Base-by-base conservation (phyloP, 202 grass and related monocot genomes). In the Digitaria exilis region DNA sequence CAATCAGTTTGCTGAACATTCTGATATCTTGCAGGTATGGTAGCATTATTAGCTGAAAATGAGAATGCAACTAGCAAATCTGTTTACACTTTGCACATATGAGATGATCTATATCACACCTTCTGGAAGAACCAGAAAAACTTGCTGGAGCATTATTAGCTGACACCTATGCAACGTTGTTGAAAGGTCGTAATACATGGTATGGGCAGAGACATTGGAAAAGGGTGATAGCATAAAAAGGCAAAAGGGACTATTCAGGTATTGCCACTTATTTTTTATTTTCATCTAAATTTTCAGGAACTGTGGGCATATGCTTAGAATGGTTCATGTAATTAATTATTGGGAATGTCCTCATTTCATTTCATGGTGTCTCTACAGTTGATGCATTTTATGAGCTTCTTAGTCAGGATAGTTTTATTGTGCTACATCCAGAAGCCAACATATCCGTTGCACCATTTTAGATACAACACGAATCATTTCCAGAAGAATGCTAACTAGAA, bases 81-180 rank as follows among this genome's bases (percentile, higher is more conserved):
- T 2, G 96, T 98, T 70, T 98, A 98, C 96, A 50, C 96, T 95
- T 64, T 98, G 96, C 75, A 98, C 96, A 59, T 98, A 93, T 61
- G 96, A 98, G 89, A 96, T 98, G 96, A 98, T 98, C 87, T 98
- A 95, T 71, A 98, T 98, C 89, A 98, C 96, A 68, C 96, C 85
- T 98, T 58, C 66, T 98, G 78, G 89, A 98, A 87, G 93, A 94
- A 54, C 96, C 96, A 12, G 96, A 96, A 87, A 98, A 98, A 82
- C 93, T 98, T 76, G 96, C 96, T 45, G 96, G 96, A 2, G 93
- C 96, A 9, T 89, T 98, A 67, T 86, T 98, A 84, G 96, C 96
- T 5, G 93, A 98, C 72, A 96, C 96, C 22, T 98, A 98, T 26
- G 96, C 96, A 25, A 98, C 96, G n/a, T 76, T 98, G 52, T 84